These are phyloP conservation scores for Fusarium xyrophilum DNA, from an alignment of 2,329 filamentous ascomycete genomes.

Conservation along the genomic window DNA sequence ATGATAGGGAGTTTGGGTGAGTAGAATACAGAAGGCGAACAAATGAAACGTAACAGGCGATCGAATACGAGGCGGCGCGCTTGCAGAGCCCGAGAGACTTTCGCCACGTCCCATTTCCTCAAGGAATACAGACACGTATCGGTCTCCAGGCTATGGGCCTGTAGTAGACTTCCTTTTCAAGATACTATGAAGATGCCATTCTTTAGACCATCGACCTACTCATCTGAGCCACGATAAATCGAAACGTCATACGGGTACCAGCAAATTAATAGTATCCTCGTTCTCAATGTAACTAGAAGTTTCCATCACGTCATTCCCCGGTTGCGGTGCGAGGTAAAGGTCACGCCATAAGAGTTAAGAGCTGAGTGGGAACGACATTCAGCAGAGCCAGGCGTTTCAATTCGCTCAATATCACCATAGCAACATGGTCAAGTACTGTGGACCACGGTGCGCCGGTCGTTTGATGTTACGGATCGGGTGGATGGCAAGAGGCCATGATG, in stretches of 20 bases:
- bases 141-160: neutral
- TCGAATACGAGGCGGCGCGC: neutral
- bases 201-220: neutral
- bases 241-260: neutral
- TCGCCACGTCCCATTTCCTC: neutral
- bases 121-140: neutral
- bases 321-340: too few relatives aligned
- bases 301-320: neutral
- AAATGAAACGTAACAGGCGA: neutral
- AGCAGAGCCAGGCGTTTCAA: rapidly evolving
- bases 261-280: too few relatives aligned
- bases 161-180: neutral
- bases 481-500: neutral
- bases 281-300: neutral
- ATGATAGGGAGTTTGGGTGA: too few relatives aligned
- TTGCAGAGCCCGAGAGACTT: neutral
- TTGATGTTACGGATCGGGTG: neutral
- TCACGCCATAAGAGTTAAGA: too few relatives aligned
- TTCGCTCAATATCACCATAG: too few relatives aligned
- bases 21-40: too few relatives aligned
- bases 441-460: too few relatives aligned
- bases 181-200: neutral
- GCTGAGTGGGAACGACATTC: too few relatives aligned
- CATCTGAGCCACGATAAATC: neutral
- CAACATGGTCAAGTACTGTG: neutral